Base-by-base conservation (phyloP, 2,329 filamentous ascomycete genomes). In the Epichloe hybrida region DNA sequence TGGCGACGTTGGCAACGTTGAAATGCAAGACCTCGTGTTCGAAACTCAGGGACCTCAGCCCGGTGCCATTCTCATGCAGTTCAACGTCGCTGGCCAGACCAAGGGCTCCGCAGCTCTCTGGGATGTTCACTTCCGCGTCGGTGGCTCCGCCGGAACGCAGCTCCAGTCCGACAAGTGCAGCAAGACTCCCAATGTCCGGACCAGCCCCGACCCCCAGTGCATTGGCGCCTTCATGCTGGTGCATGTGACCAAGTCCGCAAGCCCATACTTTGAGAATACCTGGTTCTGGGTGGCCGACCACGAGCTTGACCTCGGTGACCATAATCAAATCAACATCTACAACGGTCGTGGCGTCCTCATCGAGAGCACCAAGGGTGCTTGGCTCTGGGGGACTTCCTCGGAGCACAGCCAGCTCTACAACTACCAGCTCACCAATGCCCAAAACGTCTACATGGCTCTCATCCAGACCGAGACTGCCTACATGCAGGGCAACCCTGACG, bases 71-170 rank as follows among this genome's bases (percentile, higher is more conserved):
- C 77, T 96, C 63, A 81, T 96, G 71, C 79, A 96, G 66, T 96
- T 88, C 86, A 96, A 96, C 69, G 73, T 95, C 41, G 80, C 80
- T 42, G 83, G 81, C 37, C 65, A 76, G 58, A 73, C 67, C 50
- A 76, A 83, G 52, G 88, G 88, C 45, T 78, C 81, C 1, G 83
- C 82, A 20, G 91, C 81, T 55, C 82, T 96, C 69, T 98, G 90
- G 87, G 93, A 98, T 61, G 83, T 90, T n/a, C 93, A 98, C 73
- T 84, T 93, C 70, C 88, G 93, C 62, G 80, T 98, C 59, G 91
- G 89, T 59, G 93, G 93, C 42, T 83, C 84, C 50, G 83, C 86
- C 5, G 91, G 91, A 53, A 94, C 90, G 31, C 69, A 86, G 56
- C 77, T 97, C 15, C 87, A 94, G 68, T 84, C 83, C 17, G 76